Evolutionary conservation across 1,284 basidiomycete genomes (phyloP).

Genomic region (Tremellales sp.): DNA sequence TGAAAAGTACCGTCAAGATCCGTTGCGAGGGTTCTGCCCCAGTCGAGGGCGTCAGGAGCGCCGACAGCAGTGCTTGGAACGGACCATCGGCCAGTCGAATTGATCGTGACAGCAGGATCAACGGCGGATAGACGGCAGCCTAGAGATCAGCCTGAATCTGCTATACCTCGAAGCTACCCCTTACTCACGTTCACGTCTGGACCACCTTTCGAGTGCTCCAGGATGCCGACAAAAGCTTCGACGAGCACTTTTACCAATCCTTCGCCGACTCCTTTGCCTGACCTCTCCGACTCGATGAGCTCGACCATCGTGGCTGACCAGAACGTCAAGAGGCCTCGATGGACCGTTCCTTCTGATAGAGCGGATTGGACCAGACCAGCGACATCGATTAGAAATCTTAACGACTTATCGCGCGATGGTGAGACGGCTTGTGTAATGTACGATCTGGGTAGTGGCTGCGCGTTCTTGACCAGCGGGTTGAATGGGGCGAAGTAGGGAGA

Average conservation of each 20-base stretch:
- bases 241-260: conserved; percentile 45
- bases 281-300: conserved; percentile 58
- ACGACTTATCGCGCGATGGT: conserved; percentile 57
- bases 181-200: conserved; percentile 40
- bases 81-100: conserved; percentile 41
- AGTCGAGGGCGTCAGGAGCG: conserved; percentile 34
- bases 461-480: conserved; percentile 67
- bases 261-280: conserved; percentile 32
- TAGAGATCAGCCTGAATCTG: conserved; percentile 6
- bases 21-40: conserved; percentile 44
- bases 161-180: not conserved
- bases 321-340: conserved; percentile 77
- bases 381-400: conserved; percentile 58
- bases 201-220: conserved; percentile 29
- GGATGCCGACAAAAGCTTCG: conserved; percentile 38
- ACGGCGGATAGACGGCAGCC: conserved; percentile 46
- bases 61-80: conserved; percentile 34
- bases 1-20: conserved; percentile 41
- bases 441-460: conserved; percentile 64
- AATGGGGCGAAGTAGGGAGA: conserved; percentile 54
- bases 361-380: conserved; percentile 59
- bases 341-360: conserved; percentile 55
- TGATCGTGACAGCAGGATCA: conserved; percentile 43
- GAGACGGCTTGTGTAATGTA: conserved; percentile 65
- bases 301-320: conserved; percentile 78